phyloP scores from a whole-genome alignment of 306 rosid species.

The Medicago arabica region DNA sequence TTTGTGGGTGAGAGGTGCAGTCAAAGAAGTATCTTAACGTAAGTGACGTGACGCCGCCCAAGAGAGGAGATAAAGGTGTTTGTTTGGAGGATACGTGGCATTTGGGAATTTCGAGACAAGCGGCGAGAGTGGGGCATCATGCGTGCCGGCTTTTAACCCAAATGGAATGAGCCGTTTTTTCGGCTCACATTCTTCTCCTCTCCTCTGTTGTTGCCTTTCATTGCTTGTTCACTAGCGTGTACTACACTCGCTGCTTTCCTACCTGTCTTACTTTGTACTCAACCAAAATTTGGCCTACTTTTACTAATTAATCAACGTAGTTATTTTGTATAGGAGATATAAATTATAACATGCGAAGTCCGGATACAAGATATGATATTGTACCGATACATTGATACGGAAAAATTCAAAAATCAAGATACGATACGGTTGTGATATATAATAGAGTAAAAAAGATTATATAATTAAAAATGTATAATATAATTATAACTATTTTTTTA shows the following conservation, averaged over 20 bases:
- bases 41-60: constrained; percentile 61
- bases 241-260: background rate
- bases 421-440: too few relatives aligned
- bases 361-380: too few relatives aligned
- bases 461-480: too few relatives aligned
- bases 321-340: too few relatives aligned
- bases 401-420: too few relatives aligned
- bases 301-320: too few relatives aligned
- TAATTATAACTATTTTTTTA: too few relatives aligned
- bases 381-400: too few relatives aligned
- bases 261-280: background rate
- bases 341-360: too few relatives aligned
- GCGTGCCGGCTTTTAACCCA: constrained; percentile 58
- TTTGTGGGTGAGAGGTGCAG: constrained; percentile 33
- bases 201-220: background rate
- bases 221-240: background rate
- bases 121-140: constrained; percentile 46
- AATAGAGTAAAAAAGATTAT: too few relatives aligned
- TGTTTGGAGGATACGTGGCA: constrained; percentile 52
- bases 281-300: too few relatives aligned
- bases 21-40: constrained; percentile 43
- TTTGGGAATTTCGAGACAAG: constrained; percentile 59
- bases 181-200: constrained; percentile 22
- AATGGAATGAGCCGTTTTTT: constrained; percentile 42
- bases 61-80: constrained; percentile 36